Percentiles rank a stretch among this genome's conserved stretches.
Conservation (phyloP, 371 early-diverging fungal species). For the Mucor circinelloides region DNA sequence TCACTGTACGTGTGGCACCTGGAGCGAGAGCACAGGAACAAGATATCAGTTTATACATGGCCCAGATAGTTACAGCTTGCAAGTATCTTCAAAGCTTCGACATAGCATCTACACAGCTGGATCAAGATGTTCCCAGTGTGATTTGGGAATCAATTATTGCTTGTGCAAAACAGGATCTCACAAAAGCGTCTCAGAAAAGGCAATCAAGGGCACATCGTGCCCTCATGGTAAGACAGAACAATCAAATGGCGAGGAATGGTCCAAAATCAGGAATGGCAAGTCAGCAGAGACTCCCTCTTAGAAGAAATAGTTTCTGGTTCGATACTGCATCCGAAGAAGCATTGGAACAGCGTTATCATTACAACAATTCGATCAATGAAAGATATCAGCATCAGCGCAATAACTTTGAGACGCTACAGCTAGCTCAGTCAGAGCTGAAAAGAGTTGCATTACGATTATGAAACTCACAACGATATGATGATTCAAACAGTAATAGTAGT, state of each 20-base stretch:
- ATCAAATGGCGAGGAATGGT: background rate
- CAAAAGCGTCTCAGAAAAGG: background rate
- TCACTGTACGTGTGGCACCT: slow-evolving; percentile 16
- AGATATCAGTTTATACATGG: background rate
- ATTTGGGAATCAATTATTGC: background rate
- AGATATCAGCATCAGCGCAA: background rate
- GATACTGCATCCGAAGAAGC: background rate
- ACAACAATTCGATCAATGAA: background rate
- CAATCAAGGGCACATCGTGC: background rate
- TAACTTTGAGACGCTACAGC: background rate
- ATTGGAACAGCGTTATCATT: background rate
- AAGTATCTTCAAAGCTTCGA: background rate
- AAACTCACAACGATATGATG: background rate
- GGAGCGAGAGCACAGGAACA: background rate
- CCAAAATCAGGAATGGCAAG: background rate
- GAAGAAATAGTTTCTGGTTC: background rate
- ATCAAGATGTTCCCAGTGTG: background rate
- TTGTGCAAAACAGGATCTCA: background rate
- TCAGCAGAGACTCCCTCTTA: background rate
- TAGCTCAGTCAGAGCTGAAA: background rate
- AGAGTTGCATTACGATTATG: background rate
- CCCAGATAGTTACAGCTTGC: background rate
- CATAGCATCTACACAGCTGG: background rate
- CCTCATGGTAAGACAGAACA: background rate
- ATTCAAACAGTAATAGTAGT: background rate